Evolutionary conservation across 192 early-diverging fungal genomes (phyloP).

Genomic region (Umbelopsis vinacea): DNA sequence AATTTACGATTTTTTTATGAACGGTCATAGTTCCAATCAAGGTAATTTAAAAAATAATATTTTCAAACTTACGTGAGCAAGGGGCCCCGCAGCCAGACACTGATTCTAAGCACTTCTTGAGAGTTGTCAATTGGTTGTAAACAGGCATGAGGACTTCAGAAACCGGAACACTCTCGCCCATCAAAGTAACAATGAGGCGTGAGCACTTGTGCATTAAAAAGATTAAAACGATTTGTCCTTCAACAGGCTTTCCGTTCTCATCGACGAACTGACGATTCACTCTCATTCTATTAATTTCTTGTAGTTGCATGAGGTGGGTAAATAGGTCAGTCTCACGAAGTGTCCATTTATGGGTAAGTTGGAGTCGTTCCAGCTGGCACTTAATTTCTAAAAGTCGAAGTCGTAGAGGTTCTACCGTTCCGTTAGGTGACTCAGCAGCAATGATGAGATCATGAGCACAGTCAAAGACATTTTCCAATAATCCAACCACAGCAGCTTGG

Average conservation of each 20-base stretch:
- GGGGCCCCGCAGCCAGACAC: conserved; percentile 69
- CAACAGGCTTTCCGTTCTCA: conserved; percentile 57
- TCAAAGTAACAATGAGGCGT: conserved; percentile 72
- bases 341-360: conserved; percentile 78
- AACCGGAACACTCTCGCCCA: conserved; percentile 71
- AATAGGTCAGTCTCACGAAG: conserved; percentile 79
- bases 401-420: conserved; percentile 59
- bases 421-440: conserved; percentile 64
- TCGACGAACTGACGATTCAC: conserved; percentile 73
- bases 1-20: neutral
- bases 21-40: neutral
- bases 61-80: conserved; percentile 38
- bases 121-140: conserved; percentile 74
- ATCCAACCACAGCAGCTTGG: conserved; percentile 81
- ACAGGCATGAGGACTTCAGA: conserved; percentile 70
- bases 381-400: conserved; percentile 72
- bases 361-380: conserved; percentile 72
- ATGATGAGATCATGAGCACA: conserved; percentile 81
- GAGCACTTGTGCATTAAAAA: conserved; percentile 78
- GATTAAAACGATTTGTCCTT: conserved; percentile 69
- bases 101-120: conserved; percentile 67
- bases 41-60: neutral
- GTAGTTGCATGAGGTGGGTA: conserved; percentile 72
- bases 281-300: conserved; percentile 74
- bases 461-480: conserved; percentile 82